Base-by-base conservation (phyloP, 352 stramenopile species). In the Achlya hypogyna region DNA sequence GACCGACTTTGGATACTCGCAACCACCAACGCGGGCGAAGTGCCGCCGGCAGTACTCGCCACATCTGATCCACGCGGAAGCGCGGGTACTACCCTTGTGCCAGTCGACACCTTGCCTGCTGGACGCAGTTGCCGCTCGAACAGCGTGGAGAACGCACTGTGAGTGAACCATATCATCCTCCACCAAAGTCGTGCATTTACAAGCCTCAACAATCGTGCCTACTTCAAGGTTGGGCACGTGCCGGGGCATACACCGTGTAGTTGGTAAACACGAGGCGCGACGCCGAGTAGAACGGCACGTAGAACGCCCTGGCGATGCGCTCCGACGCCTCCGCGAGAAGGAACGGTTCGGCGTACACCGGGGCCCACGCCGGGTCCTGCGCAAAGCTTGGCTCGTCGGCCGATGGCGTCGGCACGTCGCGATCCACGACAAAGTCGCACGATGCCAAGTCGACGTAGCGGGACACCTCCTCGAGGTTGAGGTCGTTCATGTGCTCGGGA, bases 381-480 rank as follows among this genome's bases (percentile, higher is more conserved):
- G 78, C 91, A 51, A 88, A 81, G 70, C 86, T 87, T 25, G 72
- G 78, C 64, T 93, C 82, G 23, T 81, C 58, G 65, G 31, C 63
- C 53, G 34, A 27, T 32, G 32, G 29, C 51, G 1, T 53, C 0
- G 81, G 78, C 49, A 95, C 62, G 28, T 88, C 81, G 53, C 93
- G 70, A 53, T 98, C 92, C 35, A 98, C 78, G 20, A 97, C 75
- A 63, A 85, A 97, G 72, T 97, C 86, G 69, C 95, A 98, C 35
- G 76, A 53, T 20, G 74, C 62, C 29, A 96, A 54, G 1, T 71
- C 42, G 14, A 96, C 74, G 65, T 98, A 98, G 20, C 93, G 81
- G 69, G 83, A 88, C 4, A 78, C 69, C 74, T 98, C 92, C 59
- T 98, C 91, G 28, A 65, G 53, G 69, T 98, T 98, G 45, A 81